These are phyloP conservation scores for Naumovozyma baii DNA, from an alignment of 805 yeast species.

Conservation along the genomic window DNA sequence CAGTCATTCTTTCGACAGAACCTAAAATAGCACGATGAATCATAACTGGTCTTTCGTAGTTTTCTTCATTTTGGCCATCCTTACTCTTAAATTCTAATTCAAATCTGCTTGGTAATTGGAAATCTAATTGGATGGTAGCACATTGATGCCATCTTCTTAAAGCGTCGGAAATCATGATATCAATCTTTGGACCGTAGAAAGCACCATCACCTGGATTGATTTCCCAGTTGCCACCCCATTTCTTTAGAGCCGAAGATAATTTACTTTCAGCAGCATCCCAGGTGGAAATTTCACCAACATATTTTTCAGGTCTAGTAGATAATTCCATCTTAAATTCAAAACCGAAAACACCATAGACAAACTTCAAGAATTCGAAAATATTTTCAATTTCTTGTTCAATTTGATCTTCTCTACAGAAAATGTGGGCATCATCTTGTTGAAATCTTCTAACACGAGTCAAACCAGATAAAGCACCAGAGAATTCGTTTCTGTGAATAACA, in stretches of 20 bases:
- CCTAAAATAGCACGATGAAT: slow-evolving; percentile 98
- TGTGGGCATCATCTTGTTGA: slow-evolving; percentile 99
- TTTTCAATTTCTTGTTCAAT: slow-evolving; percentile 76
- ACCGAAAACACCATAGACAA: slow-evolving; percentile 84
- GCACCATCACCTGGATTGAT: slow-evolving; percentile 97
- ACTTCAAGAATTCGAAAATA: slow-evolving; percentile 76
- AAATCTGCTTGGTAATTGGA: slow-evolving; percentile 94
- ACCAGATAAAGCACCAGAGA: slow-evolving; percentile 88
- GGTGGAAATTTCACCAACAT: slow-evolving; percentile 85
- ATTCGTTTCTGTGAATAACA: slow-evolving; percentile 94
- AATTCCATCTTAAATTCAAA: slow-evolving; percentile 94
- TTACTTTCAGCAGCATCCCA: slow-evolving; percentile 89
- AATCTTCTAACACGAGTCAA: slow-evolving; percentile 96
- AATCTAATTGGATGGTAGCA: slow-evolving; percentile 97
- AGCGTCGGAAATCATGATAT: slow-evolving; percentile 90
- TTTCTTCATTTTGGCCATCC: slow-evolving; percentile 35
- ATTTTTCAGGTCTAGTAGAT: slow-evolving; percentile 95
- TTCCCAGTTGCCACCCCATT: slow-evolving; percentile 88
- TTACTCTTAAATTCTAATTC: slow-evolving; percentile 78
- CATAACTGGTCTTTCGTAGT: slow-evolving; percentile 87
- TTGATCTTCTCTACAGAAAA: slow-evolving; percentile 89
- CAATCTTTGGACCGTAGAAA: slow-evolving; percentile 91
- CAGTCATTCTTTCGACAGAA: slow-evolving; percentile 98
- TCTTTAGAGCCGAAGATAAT: slow-evolving; percentile 71
- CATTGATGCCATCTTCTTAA: slow-evolving; percentile 96